These are phyloP conservation scores for Globisporangium parvum DNA, from an alignment of 352 stramenopile species.

Conservation along the genomic window DNA sequence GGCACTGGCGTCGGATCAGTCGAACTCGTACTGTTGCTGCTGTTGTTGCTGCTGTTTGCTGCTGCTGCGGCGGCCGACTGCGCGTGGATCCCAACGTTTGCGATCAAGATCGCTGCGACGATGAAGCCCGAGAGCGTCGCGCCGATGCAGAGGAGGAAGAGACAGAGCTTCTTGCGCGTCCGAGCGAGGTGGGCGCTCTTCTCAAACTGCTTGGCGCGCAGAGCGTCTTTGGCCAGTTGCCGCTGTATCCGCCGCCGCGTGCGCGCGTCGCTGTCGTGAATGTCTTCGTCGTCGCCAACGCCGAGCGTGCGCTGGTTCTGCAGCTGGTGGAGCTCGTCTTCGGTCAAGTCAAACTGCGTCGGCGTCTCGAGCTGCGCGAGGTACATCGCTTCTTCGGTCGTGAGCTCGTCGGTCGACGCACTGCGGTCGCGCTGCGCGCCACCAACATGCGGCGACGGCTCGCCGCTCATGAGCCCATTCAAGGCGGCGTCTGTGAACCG, in stretches of 20 bases:
- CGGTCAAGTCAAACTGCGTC: constrained; percentile 5
- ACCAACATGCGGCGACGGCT: constrained; percentile 10
- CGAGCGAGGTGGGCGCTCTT: constrained; percentile 47
- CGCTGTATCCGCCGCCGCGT: constrained; percentile 40
- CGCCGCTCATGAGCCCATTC: constrained; percentile 7
- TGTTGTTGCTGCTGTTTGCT: constrained; percentile 11
- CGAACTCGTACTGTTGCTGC: constrained; percentile 4
- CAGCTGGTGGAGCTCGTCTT: constrained; percentile 4
- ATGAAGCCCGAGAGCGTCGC: constrained; percentile 59
- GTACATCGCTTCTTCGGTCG: constrained; percentile 15
- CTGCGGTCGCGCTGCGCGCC: constrained; percentile 4
- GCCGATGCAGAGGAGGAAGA: constrained; percentile 52
- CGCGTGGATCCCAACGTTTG: constrained; percentile 33
- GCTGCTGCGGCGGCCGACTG: constrained; percentile 14
- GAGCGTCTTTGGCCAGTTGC: constrained; percentile 47
- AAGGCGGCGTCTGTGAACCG: constrained; percentile 20
- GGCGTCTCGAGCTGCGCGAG: constrained; percentile 20
- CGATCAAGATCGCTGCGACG: constrained; percentile 50
- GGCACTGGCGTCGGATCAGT: constrained; percentile 2
- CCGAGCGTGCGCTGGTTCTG: constrained; percentile 13
- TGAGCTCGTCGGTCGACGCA: constrained; percentile 5
- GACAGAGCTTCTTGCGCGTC: constrained; percentile 49
- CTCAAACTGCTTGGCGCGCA: constrained; percentile 45
- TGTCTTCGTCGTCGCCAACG: constrained; percentile 13
- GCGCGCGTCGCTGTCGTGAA: constrained; percentile 32